A percentile compares a stretch with the other conserved stretches of the same genome.
These are phyloP conservation scores for Helianthus tuberosus DNA, from an alignment of 129 eudicot species.

Conservation along the genomic window DNA sequence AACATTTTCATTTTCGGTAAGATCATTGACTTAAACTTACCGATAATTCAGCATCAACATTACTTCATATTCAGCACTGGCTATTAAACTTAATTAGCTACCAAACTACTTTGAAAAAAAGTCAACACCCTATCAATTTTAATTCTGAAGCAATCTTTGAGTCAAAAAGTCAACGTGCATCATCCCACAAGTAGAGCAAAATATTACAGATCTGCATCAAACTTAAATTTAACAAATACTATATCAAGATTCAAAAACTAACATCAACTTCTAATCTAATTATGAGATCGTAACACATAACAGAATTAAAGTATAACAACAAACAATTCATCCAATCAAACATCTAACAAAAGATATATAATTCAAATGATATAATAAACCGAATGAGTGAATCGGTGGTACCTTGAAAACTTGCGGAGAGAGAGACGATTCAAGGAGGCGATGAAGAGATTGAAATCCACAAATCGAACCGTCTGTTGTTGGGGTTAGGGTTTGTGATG, in stretches of 20 bases:
- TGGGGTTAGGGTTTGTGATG: conserved; percentile 14
- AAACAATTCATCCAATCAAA: conserved; percentile 1
- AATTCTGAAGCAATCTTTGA: not conserved
- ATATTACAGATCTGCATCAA: conserved; percentile 13
- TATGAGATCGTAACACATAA: not conserved
- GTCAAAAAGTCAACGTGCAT: not conserved
- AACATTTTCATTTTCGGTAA: no score
- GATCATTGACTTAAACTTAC: no score
- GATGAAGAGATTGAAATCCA: conserved; percentile 88
- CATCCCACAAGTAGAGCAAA: not conserved
- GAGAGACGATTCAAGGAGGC: conserved; percentile 78
- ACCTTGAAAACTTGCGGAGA: conserved; percentile 73
- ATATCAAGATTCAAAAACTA: not conserved
- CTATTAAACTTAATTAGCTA: no score
- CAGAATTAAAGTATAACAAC: not conserved
- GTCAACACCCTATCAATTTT: no score
- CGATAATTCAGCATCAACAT: no score
- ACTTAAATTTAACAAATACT: conserved; percentile 8
- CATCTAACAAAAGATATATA: not conserved
- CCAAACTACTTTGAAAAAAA: no score
- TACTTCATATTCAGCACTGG: no score
- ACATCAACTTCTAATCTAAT: not conserved
- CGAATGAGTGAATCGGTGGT: not conserved
- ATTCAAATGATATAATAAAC: not conserved
- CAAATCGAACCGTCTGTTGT: conserved; percentile 63